Evolutionary conservation across 2,329 filamentous ascomycete species (phyloP).

Genomic region (Cadophora gregata): DNA sequence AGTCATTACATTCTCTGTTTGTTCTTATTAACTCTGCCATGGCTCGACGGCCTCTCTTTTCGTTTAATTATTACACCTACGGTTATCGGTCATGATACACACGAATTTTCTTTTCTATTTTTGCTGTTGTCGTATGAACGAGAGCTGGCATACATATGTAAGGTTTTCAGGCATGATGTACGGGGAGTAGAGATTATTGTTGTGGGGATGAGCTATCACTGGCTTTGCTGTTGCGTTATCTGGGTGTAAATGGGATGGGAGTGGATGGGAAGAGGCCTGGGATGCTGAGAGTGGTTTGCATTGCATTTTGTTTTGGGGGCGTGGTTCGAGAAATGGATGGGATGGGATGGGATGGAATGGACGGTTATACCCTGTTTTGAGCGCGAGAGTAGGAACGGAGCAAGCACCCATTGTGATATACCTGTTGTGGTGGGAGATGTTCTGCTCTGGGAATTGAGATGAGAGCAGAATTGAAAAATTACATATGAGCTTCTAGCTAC

Average conservation of each 20-base stretch:
- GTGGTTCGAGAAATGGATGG: constrained; percentile 14
- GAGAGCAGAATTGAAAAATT: constrained; percentile 4
- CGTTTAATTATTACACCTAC: neutral
- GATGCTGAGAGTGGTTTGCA: constrained; percentile 22
- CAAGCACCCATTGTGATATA: constrained; percentile 6
- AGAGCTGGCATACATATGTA: constrained; percentile 12
- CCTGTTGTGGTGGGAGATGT: neutral
- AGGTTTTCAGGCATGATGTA: neutral
- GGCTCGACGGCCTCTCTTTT: constrained; percentile 24
- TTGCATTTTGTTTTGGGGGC: constrained; percentile 26
- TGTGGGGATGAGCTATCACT: constrained; percentile 22
- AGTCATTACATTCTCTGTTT: constrained; percentile 28
- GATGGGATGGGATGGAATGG: constrained; percentile 28
- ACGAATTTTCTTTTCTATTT: constrained; percentile 31
- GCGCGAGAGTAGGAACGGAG: constrained; percentile 4
- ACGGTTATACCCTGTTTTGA: constrained; percentile 30
- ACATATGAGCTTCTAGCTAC: constrained; percentile 12
- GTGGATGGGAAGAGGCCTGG: neutral
- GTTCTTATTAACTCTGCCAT: constrained; percentile 13
- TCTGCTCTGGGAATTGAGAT: neutral
- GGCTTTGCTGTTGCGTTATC: constrained; percentile 14
- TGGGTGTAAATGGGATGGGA: constrained; percentile 7
- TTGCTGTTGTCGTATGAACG: constrained; percentile 9
- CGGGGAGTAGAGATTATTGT: constrained; percentile 20
- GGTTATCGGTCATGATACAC: constrained; percentile 20